Conservation (phyloP, 129 eudicot genomes). For the Artemisia tridentata region DNA sequence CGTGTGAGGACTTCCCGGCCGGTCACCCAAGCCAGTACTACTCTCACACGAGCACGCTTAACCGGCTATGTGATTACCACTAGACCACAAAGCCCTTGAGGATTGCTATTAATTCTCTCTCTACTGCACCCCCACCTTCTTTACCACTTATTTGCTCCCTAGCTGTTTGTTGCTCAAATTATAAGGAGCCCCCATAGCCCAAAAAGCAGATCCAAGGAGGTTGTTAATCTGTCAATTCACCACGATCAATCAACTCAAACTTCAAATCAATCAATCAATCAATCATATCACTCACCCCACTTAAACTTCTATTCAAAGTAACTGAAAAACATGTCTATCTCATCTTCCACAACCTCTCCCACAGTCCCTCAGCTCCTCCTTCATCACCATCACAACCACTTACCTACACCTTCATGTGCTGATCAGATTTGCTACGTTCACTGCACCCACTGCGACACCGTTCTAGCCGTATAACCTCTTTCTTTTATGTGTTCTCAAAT, state of each 20-base stretch:
- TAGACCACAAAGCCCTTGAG: too few species aligned
- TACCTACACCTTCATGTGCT: conserved; percentile 39
- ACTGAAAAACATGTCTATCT: conserved; percentile 38
- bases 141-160: conserved; percentile 31
- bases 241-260: conserved; percentile 37
- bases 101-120: conserved; percentile 23
- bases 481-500: background rate
- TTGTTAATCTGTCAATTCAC: conserved; percentile 59
- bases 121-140: conserved; percentile 27
- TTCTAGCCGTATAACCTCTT: conserved; percentile 40
- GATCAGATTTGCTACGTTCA: conserved; percentile 69
- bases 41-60: too few species aligned
- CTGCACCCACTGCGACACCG: conserved; percentile 65
- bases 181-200: conserved; percentile 27
- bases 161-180: conserved; percentile 16
- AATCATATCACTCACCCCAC: conserved; percentile 37
- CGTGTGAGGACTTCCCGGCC: too few species aligned
- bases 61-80: too few species aligned
- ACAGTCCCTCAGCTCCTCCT: conserved; percentile 48
- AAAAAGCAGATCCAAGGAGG: conserved; percentile 51
- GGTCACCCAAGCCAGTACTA: too few species aligned
- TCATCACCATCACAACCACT: conserved; percentile 30
- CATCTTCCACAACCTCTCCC: conserved; percentile 40
- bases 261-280: conserved; percentile 52
- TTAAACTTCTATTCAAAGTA: conserved; percentile 14